Conservation (phyloP, 495 filamentous ascomycete genomes). For the Parmelia sp. region DNA sequence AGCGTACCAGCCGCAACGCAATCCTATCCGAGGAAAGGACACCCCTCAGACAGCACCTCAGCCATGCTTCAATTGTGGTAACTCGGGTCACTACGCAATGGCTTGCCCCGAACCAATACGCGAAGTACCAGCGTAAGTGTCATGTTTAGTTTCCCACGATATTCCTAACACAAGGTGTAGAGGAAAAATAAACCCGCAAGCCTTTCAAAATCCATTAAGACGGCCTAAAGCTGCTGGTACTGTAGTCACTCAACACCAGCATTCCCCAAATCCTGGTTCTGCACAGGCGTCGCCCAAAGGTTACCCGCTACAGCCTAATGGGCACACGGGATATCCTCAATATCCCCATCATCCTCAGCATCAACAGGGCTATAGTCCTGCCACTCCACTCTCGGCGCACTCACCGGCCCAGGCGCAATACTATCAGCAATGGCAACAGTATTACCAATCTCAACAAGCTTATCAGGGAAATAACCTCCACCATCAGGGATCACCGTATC, state of each 20-base stretch:
- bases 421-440: conserved; percentile 21
- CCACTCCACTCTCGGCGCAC: conserved; percentile 24
- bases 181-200: conserved; percentile 19
- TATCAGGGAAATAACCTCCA: conserved; percentile 23
- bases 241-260: conserved; percentile 37
- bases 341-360: conserved; percentile 29
- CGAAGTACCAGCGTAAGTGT: conserved; percentile 54
- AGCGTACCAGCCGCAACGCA: conserved; percentile 9
- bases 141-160: conserved; percentile 1
- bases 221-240: conserved; percentile 28
- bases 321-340: conserved; percentile 25
- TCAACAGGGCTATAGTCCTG: conserved; percentile 23
- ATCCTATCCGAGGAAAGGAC: conserved; percentile 4
- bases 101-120: conserved; percentile 42
- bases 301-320: conserved; percentile 19
- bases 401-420: conserved; percentile 25
- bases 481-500: conserved; percentile 26
- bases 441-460: conserved; percentile 22
- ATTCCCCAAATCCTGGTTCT: conserved; percentile 25
- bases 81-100: conserved; percentile 38
- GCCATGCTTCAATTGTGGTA: conserved; percentile 43
- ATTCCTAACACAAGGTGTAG: conserved; percentile 13
- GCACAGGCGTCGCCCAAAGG: conserved; percentile 13
- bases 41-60: conserved; percentile 23
- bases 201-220: conserved; percentile 16